Conservation (phyloP, 441 rosid species). For the Pelargonium myrrhifolium region DNA sequence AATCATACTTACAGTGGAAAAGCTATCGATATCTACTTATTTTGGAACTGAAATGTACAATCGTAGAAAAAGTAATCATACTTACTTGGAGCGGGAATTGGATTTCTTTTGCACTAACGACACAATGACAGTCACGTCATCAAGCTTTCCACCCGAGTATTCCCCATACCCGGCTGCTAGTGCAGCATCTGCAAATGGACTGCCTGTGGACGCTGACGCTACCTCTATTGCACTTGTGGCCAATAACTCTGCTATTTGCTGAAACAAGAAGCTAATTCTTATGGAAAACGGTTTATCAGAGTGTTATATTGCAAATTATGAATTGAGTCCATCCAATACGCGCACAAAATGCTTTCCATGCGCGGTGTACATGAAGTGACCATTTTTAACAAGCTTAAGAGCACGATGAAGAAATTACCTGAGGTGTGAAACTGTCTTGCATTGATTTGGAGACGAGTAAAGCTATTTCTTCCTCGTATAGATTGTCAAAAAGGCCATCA, state of each 20-base stretch:
- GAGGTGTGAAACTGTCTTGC: constrained; percentile 41
- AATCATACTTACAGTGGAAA: background rate
- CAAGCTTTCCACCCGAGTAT: constrained; percentile 59
- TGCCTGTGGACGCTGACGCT: constrained; percentile 31
- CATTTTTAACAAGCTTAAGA: background rate
- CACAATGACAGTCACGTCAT: constrained; percentile 55
- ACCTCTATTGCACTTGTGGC: constrained; percentile 54
- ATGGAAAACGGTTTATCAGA: background rate
- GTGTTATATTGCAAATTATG: background rate
- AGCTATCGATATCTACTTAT: background rate
- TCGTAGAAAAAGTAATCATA: background rate
- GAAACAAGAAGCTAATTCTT: constrained; percentile 11
- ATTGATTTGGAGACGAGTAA: constrained; percentile 35
- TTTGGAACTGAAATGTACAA: background rate
- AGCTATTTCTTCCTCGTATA: constrained; percentile 59
- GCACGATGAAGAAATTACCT: constrained; percentile 34
- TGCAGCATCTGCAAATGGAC: constrained; percentile 71
- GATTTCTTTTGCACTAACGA: constrained; percentile 38
- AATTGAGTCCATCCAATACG: too few species aligned
- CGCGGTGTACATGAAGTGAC: background rate
- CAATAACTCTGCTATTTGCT: constrained; percentile 60
- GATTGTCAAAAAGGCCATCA: constrained; percentile 75
- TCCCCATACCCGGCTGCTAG: constrained; percentile 69
- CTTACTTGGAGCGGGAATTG: constrained; percentile 17
- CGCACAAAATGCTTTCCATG: background rate